Base-by-base conservation (phyloP, 805 yeast genomes). In the Lipomyces japonicus region DNA sequence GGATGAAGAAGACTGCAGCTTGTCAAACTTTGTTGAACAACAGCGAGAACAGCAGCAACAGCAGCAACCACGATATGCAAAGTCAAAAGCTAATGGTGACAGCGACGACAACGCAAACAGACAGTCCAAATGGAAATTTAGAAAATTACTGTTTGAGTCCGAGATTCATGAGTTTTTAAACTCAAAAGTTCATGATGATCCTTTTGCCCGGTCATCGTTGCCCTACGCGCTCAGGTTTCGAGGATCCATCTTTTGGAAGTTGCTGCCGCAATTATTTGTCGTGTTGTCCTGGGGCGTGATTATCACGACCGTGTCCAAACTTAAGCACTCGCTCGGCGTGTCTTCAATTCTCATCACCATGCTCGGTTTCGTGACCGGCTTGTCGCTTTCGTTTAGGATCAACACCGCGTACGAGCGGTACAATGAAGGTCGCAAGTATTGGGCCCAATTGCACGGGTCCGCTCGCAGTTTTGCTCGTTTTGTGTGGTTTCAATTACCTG, bases 391-490 rank as follows among this genome's bases (percentile, higher is more conserved):
- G 7, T 51, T 55, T 28, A 39, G 59, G 4, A 40, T 53, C 44
- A 53, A 52, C 46, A 53, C 59, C 2, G 59, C 59, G 7, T 55
- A 55, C 35, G 59, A 55, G 23, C 39, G 59, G 19, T 55, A 53
- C 46, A 48, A 52, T 24, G 59, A 55, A 34, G 59, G 59, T 18
- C 41, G 59, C 6, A 44, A 42, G 38, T 53, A 48, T 38, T 55
- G 59, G 59, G 46, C 59, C 12, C 44, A 37, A 39, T 40, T 55
- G 7, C 45, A 50, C 3, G 19, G 32, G 42, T 48, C 51, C 16
- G 39, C 42, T 9, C 56, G 59, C 19, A 44, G 41, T 19, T 48
- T 46, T 23, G 39, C 59, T 14, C 41, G 59, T 4, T 53, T 21
- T 25, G 40, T 48, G 14, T 55, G 59, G 59, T 22, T 53, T 34